Percentiles rank a stretch among this genome's conserved stretches.
These are phyloP conservation scores for Lophium mytilinum DNA, from an alignment of 495 filamentous ascomycete genomes.

Conservation along the genomic window DNA sequence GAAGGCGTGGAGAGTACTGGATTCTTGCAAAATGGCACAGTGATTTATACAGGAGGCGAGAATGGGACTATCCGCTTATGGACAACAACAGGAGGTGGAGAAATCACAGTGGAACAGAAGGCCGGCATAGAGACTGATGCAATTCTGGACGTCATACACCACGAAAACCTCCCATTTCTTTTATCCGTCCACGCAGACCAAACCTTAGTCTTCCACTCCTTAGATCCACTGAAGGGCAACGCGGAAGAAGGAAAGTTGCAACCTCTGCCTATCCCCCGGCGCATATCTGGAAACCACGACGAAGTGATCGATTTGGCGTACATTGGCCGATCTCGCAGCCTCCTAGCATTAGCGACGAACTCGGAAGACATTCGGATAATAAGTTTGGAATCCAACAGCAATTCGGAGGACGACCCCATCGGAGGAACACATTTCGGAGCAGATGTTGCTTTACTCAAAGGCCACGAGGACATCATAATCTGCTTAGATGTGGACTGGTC, in stretches of 20 bases:
- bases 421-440: slow-evolving; percentile 62
- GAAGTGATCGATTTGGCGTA: slow-evolving; percentile 92
- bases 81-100: slow-evolving; percentile 63
- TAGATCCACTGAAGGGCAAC: slow-evolving; percentile 24
- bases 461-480: slow-evolving; percentile 92
- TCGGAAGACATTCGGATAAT: slow-evolving; percentile 87
- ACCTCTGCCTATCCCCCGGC: slow-evolving; percentile 49
- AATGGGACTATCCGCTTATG: slow-evolving; percentile 76
- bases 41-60: slow-evolving; percentile 80
- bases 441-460: slow-evolving; percentile 74
- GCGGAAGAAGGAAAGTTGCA: slow-evolving; percentile 35
- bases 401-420: neutral
- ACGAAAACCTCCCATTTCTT: slow-evolving; percentile 51
- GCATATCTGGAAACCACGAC: slow-evolving; percentile 93
- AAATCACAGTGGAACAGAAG: slow-evolving; percentile 64
- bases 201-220: slow-evolving; percentile 68
- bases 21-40: slow-evolving; percentile 59
- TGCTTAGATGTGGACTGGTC: slow-evolving; percentile 93
- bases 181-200: slow-evolving; percentile 85
- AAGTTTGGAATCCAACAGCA: slow-evolving; percentile 40
- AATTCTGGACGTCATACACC: slow-evolving; percentile 63
- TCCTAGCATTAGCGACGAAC: slow-evolving; percentile 89
- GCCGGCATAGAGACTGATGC: slow-evolving; percentile 64
- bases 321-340: slow-evolving; percentile 65
- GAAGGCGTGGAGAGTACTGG: slow-evolving; percentile 79